phyloP scores from a whole-genome alignment of 129 eudicot genomes.

The Solidago caesia region DNA sequence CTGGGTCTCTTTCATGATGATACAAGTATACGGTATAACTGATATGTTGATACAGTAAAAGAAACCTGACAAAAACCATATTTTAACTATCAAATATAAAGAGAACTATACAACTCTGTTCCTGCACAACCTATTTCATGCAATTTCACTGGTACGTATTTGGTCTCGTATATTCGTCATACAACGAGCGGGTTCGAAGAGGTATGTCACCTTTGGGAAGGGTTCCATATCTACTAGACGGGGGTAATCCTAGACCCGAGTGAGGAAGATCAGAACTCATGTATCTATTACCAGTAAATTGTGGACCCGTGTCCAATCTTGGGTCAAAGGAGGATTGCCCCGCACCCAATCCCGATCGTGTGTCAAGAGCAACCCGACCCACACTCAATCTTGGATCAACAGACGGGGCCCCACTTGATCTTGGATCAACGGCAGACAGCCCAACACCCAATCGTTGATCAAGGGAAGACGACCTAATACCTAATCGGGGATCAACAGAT shows the following conservation, averaged over 20 bases:
- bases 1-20: constrained; percentile 20
- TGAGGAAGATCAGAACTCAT: not conserved
- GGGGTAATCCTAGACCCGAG: constrained; percentile 25
- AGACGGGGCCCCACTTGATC: constrained; percentile 7
- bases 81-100: constrained; percentile 14
- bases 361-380: constrained; percentile 17
- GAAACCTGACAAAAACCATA: not conserved
- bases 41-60: not conserved
- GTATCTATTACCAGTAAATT: constrained; percentile 15
- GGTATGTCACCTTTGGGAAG: constrained; percentile 37
- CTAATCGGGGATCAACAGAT: not conserved
- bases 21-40: constrained; percentile 16
- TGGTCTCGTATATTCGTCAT: constrained; percentile 43
- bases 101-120: constrained; percentile 25
- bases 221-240: constrained; percentile 33
- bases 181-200: constrained; percentile 35
- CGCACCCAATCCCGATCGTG: constrained; percentile 6
- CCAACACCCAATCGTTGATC: constrained; percentile 6
- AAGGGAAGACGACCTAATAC: not conserved
- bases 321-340: constrained; percentile 14
- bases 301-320: constrained; percentile 14
- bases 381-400: not conserved
- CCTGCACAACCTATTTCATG: not conserved
- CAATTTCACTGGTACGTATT: constrained; percentile 40
- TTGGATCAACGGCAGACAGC: not conserved